Evolutionary conservation across 805 yeast species (phyloP), one percentile per base, ranked within the genome.

Genomic region (Wickerhamiella sergipiensis): DNA sequence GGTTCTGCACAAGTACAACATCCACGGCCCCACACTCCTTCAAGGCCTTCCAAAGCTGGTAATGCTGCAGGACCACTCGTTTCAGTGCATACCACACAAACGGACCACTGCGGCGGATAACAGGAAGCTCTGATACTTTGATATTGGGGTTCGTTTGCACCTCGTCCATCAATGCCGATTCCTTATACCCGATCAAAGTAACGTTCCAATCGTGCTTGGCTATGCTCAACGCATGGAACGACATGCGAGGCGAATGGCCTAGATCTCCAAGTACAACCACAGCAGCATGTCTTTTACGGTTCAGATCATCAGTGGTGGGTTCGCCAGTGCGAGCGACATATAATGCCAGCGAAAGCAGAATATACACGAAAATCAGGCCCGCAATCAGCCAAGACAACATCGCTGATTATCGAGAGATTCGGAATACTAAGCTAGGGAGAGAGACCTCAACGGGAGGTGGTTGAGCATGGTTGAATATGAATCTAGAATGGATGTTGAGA

Each of bases 171-270:
- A 64, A 26, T 29, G 57, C 53, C 39, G 60, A 55, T 40, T 67
- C 68, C 12, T 52, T 52, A 53, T 89, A 90, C 0, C 98, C 98
- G 64, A 95, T 84, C 33, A 92, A 65, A 52, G 83, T 85, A 3
- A 92, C 97, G 45, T 72, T 70, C 64, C 81, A 83, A 0, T 88
- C 92, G 1, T 66, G 60, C 31, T 72, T 65, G n/a, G 83, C 75
- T 58, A 92, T 80, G 50, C 90, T 82, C 52, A 73, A 68, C 0
- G 95, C 95, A 64, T 92, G 98, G 66, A 90, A 85, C 57, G 82
- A 76, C 84, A 90, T 92, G 53, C 98, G 73, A 6, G 98, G 98
- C 0, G 97, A 89, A 62, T 88, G 95, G 13, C 95, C 96, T 50
- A 92, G 63, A 62, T 90, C 97, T 1, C 98, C 98, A 18, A 92